A percentile compares a stretch with the other conserved stretches of the same genome.
phyloP scores from a whole-genome alignment of 768 basidiomycete genomes.

The Panaeolus papilionaceus region DNA sequence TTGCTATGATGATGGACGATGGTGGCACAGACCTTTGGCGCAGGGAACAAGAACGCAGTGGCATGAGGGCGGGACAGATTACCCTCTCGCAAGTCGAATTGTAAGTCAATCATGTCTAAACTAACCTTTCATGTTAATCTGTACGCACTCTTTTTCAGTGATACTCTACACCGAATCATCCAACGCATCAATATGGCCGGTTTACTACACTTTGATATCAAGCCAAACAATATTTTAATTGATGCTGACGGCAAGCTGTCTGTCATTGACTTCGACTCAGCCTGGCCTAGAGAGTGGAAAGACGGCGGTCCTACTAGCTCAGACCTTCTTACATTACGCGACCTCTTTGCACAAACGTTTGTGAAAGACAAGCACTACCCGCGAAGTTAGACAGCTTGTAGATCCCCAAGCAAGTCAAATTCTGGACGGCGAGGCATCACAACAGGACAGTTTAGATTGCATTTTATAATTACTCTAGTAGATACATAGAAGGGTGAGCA shows the following conservation, averaged over 20 bases:
- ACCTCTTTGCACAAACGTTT: background rate
- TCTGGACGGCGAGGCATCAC: too few species aligned
- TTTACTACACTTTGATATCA: constrained; percentile 23
- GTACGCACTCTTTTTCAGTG: background rate
- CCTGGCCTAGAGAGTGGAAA: background rate
- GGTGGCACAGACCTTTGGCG: constrained; percentile 3
- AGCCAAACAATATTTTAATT: constrained; percentile 27
- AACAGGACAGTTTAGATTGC: too few species aligned
- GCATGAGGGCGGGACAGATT: background rate
- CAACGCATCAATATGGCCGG: background rate
- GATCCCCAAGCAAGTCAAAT: too few species aligned
- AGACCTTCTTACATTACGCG: background rate
- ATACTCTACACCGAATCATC: background rate
- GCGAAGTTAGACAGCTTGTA: background rate
- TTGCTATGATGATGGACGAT: constrained; percentile 20
- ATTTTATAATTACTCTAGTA: too few species aligned
- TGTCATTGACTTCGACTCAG: background rate
- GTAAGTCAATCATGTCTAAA: background rate
- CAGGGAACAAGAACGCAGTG: background rate
- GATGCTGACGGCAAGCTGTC: background rate
- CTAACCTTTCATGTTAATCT: too few species aligned
- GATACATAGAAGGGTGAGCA: too few species aligned
- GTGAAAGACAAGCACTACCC: background rate
- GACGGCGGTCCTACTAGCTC: background rate
- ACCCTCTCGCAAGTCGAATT: background rate